Evolutionary conservation across 2,329 filamentous ascomycete genomes (phyloP).

Genomic region (Tolypocladium tropicale): DNA sequence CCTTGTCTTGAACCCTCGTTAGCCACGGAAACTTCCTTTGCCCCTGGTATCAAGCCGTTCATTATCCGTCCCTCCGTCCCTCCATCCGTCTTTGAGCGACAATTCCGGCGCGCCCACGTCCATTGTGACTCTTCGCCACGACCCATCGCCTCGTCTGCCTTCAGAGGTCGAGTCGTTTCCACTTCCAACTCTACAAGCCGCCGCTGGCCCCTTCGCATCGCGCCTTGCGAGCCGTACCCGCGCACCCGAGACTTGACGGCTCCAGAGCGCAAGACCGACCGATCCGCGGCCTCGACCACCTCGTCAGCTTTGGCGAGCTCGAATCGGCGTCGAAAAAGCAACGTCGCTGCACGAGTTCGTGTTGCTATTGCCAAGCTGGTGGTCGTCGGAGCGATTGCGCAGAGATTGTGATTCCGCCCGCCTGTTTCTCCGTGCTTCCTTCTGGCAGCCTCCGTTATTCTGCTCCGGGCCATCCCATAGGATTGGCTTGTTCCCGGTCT

Average conservation of each 20-base stretch:
- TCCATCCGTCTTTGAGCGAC: not conserved
- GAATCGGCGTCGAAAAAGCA: slow-evolving; percentile 4
- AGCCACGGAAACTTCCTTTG: not conserved
- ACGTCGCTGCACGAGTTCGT: not conserved
- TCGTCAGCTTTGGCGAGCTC: not conserved
- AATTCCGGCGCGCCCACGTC: not conserved
- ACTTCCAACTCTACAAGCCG: not conserved
- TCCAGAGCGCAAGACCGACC: not conserved
- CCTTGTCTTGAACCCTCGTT: slow-evolving; percentile 1
- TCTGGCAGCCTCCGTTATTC: not conserved
- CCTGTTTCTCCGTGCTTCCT: not conserved
- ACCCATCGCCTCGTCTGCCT: not conserved
- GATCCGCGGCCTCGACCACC: not conserved
- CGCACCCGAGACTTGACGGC: not conserved
- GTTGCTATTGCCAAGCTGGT: not conserved
- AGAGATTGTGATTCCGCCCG: not conserved
- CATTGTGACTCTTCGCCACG: not conserved
- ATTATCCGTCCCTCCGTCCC: too few relatives aligned
- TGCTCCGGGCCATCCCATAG: not conserved
- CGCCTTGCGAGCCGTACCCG: not conserved
- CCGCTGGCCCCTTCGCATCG: not conserved
- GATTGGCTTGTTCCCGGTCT: not conserved
- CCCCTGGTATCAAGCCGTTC: not conserved
- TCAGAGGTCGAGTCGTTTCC: not conserved
- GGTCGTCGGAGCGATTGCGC: not conserved